Evolutionary conservation across 2,329 filamentous ascomycete genomes (phyloP), one percentile per base, ranked within the genome.

Genomic region (Rutstroemia sydowiana): DNA sequence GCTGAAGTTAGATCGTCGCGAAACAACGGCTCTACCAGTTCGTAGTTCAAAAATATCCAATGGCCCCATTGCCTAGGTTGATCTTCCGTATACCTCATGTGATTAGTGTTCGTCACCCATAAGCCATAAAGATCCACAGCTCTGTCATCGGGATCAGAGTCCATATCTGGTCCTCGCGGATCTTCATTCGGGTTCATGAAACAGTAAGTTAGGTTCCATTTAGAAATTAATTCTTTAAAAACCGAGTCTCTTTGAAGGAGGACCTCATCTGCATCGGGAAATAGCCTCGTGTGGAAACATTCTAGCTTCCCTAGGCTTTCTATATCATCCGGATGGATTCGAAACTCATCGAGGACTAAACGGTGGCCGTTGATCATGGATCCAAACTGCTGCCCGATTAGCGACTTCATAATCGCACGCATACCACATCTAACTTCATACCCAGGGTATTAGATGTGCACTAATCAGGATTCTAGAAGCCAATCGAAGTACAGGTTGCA

Each of bases 401-500:
- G 32, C 13, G 13, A 34, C 14, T 13, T 34, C 9, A 4, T 11
- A 34, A 5, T 3, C n/a, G n/a, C 14, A 2, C 14, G 20, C 16
- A 41, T 13, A 31, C 5, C 31, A 23, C 18, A 46, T 16, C 20
- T 34, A n/a, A 28, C 2, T 28, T 47, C 49, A 30, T 54, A 57
- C 54, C 55, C 54, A 58, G 18, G 54, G 53, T 30, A 53, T 45
- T 7, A 51, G 10, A 47, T 59, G 47, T 23, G 52, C 14, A 23
- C 53, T 55, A 16, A 20, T 55, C 10, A 61, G 32, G 18, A 55
- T 64, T 5, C 47, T 67, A 0, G 48, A 61, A 2, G 63, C 64
- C 0, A 62, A 60, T 10, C 67, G 63, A 20, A 61, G 39, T 23
- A 23, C 28, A 8, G 58, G 57, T 23, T 59, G 34, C n/a, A 59